Evolutionary conservation across 2,329 filamentous ascomycete species (phyloP).

Genomic region (Dactylellina cionopaga): DNA sequence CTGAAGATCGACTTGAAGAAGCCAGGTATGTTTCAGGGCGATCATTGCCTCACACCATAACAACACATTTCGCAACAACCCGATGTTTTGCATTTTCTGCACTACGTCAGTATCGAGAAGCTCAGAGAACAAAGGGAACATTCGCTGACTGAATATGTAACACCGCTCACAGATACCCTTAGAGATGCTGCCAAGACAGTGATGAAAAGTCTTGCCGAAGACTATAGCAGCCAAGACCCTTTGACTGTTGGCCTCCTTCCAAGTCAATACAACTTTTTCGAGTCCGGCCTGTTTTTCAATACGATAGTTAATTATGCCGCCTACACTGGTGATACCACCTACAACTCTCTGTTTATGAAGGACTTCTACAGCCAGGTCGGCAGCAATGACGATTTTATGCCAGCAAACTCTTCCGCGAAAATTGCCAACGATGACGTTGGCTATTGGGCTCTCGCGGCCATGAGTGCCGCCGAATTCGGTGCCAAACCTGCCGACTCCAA

Average conservation of each 20-base stretch:
- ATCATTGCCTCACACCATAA: conserved; percentile 18
- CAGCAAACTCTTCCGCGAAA: neutral
- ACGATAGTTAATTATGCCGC: conserved; percentile 44
- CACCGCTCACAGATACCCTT: conserved; percentile 15
- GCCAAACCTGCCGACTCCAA: conserved; percentile 71
- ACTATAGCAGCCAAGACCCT: conserved; percentile 32
- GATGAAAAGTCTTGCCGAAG: conserved; percentile 17
- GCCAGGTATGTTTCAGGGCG: conserved; percentile 29
- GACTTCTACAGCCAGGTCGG: conserved; percentile 45
- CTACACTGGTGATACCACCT: conserved; percentile 36
- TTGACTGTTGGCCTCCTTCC: conserved; percentile 31
- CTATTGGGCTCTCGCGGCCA: conserved; percentile 76
- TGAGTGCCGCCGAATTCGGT: conserved; percentile 75
- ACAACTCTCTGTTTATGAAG: conserved; percentile 32
- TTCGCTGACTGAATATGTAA: neutral
- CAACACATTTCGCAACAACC: conserved; percentile 32
- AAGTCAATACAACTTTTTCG: conserved; percentile 21
- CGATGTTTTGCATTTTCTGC: neutral
- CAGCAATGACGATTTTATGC: conserved; percentile 18
- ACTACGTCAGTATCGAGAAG: neutral
- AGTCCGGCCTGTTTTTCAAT: conserved; percentile 44
- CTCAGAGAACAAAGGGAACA: neutral
- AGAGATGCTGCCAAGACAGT: conserved; percentile 29
- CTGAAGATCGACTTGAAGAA: conserved; percentile 28
- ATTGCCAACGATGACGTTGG: conserved; percentile 74